Percentiles rank a stretch among this genome's conserved stretches.
Conservation (phyloP, 306 rosid species). For the Medicago lupulina region DNA sequence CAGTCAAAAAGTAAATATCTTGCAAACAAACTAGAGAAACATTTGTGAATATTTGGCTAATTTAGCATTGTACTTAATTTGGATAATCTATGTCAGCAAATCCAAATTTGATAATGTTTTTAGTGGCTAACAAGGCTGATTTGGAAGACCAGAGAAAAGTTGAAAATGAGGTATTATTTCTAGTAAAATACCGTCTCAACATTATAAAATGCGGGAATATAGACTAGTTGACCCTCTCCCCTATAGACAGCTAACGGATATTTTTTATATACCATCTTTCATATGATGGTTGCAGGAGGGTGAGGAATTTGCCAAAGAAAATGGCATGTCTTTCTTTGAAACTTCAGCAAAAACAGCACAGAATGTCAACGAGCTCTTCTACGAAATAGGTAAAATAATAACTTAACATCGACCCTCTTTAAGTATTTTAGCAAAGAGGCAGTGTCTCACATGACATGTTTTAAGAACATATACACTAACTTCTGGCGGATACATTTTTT, state of each 20-base stretch:
- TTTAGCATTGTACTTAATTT: constrained; percentile 17
- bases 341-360: constrained; percentile 91
- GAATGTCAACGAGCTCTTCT: constrained; percentile 87
- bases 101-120: constrained; percentile 69
- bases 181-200: background rate
- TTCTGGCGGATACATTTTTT: constrained; percentile 10
- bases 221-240: background rate
- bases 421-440: constrained; percentile 4
- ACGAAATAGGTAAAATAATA: constrained; percentile 73
- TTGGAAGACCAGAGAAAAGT: constrained; percentile 69
- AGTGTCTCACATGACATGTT: background rate
- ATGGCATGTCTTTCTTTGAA: constrained; percentile 75
- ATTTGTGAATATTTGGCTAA: background rate
- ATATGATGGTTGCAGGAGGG: constrained; percentile 65
- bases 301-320: constrained; percentile 79
- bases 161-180: constrained; percentile 59
- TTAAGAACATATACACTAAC: background rate
- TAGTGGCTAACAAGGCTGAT: constrained; percentile 89
- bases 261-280: background rate
- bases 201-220: constrained; percentile 11
- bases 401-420: background rate
- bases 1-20: background rate
- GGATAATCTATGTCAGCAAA: constrained; percentile 57
- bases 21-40: constrained; percentile 11
- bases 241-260: background rate